Percentiles rank a stretch among this genome's conserved stretches.
phyloP scores from a whole-genome alignment of 805 yeast species.

The Priceomyces castillae region DNA sequence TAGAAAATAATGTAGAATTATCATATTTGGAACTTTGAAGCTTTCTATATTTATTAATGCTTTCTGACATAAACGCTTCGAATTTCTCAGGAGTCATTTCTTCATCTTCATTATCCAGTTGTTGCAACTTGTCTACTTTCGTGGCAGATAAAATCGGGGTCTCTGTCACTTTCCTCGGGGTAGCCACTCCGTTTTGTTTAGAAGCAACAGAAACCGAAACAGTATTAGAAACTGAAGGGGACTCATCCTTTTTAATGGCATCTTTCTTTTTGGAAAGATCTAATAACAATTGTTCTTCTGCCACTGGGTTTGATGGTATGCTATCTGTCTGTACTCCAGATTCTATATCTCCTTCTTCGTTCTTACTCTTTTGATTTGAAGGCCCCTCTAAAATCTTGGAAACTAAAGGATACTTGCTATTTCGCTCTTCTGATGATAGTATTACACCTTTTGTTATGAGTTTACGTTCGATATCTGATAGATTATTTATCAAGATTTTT shows the following conservation, averaged over 20 bases:
- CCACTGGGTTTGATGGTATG: too few species aligned
- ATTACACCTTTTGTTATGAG: background rate
- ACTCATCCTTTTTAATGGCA: constrained; percentile 24
- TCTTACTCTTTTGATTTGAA: background rate
- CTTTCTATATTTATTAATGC: constrained; percentile 33
- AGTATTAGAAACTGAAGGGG: constrained; percentile 27
- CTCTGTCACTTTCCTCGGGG: too few species aligned
- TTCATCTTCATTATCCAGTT: background rate
- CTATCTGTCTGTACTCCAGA: too few species aligned
- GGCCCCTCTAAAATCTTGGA: constrained; percentile 6
- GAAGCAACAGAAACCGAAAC: constrained; percentile 26
- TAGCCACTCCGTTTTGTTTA: constrained; percentile 38
- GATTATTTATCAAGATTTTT: constrained; percentile 10
- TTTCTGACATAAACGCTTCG: constrained; percentile 31
- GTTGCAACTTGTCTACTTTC: background rate
- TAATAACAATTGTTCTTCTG: too few species aligned
- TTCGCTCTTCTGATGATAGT: constrained; percentile 1
- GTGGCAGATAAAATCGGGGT: too few species aligned
- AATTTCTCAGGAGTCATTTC: constrained; percentile 24
- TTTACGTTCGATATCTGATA: constrained; percentile 13
- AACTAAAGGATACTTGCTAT: constrained; percentile 14
- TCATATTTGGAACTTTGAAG: constrained; percentile 17
- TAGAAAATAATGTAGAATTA: constrained; percentile 8
- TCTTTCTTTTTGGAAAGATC: too few species aligned
- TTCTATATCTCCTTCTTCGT: constrained; percentile 2